phyloP scores from a whole-genome alignment of 2,329 filamentous ascomycete species.

The Coniochaeta sp. region DNA sequence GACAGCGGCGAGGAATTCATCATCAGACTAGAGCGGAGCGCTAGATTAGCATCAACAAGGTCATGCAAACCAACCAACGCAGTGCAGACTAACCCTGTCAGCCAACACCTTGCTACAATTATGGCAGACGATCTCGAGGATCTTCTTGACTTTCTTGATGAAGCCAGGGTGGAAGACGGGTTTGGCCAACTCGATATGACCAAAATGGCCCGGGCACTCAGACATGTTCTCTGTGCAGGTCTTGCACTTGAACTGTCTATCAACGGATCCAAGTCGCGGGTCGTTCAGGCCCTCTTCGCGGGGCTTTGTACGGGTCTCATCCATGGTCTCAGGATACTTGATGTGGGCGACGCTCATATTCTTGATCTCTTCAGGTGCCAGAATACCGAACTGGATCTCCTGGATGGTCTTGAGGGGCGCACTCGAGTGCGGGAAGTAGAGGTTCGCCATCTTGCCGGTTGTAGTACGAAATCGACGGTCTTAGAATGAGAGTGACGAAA shows the following conservation, averaged over 20 bases:
- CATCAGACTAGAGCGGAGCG: slow-evolving; percentile 59
- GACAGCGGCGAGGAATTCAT: slow-evolving; percentile 75
- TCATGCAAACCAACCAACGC: neutral
- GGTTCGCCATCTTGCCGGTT: slow-evolving; percentile 73
- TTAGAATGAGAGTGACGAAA: slow-evolving; percentile 1
- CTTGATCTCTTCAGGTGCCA: slow-evolving; percentile 98
- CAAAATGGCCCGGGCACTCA: slow-evolving; percentile 96
- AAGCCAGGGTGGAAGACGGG: slow-evolving; percentile 95
- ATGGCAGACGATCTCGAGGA: slow-evolving; percentile 97
- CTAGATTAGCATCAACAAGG: slow-evolving; percentile 54
- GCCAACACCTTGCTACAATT: slow-evolving; percentile 97
- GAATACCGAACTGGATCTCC: slow-evolving; percentile 97
- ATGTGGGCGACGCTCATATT: slow-evolving; percentile 96
- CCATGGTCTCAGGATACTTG: slow-evolving; percentile 98
- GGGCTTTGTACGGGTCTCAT: slow-evolving; percentile 85
- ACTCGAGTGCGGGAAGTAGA: slow-evolving; percentile 84
- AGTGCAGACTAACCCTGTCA: slow-evolving; percentile 80
- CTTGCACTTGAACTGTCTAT: slow-evolving; percentile 89
- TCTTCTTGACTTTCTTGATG: slow-evolving; percentile 98
- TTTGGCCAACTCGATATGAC: slow-evolving; percentile 94
- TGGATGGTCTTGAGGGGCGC: slow-evolving; percentile 95
- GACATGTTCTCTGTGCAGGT: slow-evolving; percentile 95
- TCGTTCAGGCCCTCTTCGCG: slow-evolving; percentile 92
- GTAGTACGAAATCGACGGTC: slow-evolving; percentile 3
- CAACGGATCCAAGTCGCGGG: slow-evolving; percentile 91